Evolutionary conservation across 192 early-diverging fungal genomes (phyloP).

Genomic region (Coemansia sp.): DNA sequence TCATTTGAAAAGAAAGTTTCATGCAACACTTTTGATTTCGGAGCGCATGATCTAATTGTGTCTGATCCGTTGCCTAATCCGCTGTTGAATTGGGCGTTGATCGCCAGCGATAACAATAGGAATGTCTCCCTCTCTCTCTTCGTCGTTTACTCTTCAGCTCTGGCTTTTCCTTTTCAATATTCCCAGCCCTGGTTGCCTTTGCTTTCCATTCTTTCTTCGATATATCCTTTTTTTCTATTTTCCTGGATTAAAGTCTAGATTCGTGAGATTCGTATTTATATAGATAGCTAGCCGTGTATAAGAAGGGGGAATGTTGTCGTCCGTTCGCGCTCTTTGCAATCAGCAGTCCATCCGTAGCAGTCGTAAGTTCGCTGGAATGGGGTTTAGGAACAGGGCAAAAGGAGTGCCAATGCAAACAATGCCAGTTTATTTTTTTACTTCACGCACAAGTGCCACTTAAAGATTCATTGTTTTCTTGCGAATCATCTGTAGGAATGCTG

Average conservation of each 20-base stretch:
- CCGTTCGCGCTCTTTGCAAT: slow-evolving; percentile 24
- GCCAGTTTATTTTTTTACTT: neutral
- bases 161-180: too few species aligned
- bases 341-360: slow-evolving; percentile 11
- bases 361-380: slow-evolving; percentile 23
- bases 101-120: too few species aligned
- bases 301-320: slow-evolving; percentile 24
- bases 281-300: neutral
- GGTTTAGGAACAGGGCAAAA: neutral
- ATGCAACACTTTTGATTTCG: too few species aligned
- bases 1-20: too few species aligned
- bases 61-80: too few species aligned
- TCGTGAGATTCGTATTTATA: too few species aligned
- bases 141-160: too few species aligned
- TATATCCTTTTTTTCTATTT: neutral
- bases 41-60: too few species aligned
- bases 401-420: neutral
- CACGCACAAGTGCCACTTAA: too few species aligned
- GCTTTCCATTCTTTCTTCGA: neutral
- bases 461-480: neutral
- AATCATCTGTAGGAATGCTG: too few species aligned
- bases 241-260: neutral
- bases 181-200: neutral
- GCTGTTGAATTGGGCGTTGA: too few species aligned
- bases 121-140: too few species aligned